These are phyloP conservation scores for Nevesoporus exiguus DNA, from an alignment of 768 basidiomycete species.

Conservation along the genomic window DNA sequence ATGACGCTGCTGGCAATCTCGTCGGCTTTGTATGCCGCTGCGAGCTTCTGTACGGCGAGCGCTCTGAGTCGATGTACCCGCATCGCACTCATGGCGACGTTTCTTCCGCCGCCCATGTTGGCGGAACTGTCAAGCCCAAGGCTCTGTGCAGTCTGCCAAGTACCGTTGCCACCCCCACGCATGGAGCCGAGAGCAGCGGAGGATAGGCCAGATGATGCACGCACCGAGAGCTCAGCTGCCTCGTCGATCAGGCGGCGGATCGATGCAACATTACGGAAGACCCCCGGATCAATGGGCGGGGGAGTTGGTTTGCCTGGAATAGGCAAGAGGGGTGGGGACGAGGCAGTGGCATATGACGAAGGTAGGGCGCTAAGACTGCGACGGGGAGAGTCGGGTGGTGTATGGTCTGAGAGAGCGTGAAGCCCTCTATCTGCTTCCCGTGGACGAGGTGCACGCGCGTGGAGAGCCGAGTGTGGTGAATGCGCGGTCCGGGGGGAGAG, in stretches of 20 bases:
- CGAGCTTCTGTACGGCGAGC: slow-evolving; percentile 82
- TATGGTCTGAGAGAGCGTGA: slow-evolving; percentile 31
- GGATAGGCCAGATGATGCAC: slow-evolving; percentile 81
- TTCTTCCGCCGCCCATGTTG: slow-evolving; percentile 57
- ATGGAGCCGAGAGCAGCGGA: slow-evolving; percentile 70
- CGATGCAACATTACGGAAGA: slow-evolving; percentile 69
- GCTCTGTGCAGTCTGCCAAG: slow-evolving; percentile 63
- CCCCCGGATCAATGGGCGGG: slow-evolving; percentile 86
- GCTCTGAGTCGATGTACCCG: slow-evolving; percentile 76
- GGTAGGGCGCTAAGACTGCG: slow-evolving; percentile 35
- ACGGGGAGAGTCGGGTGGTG: slow-evolving; percentile 46
- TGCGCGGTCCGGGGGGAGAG: no score
- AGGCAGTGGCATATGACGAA: slow-evolving; percentile 28
- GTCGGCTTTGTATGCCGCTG: slow-evolving; percentile 80
- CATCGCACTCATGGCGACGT: slow-evolving; percentile 80
- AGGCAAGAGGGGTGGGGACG: slow-evolving; percentile 48
- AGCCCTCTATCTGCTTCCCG: slow-evolving; percentile 45
- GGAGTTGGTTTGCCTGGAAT: slow-evolving; percentile 69
- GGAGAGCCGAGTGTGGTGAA: neutral
- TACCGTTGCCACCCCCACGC: slow-evolving; percentile 41
- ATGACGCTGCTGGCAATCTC: slow-evolving; percentile 92
- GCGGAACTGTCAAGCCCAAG: slow-evolving; percentile 61
- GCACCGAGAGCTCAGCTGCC: slow-evolving; percentile 83
- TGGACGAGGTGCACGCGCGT: slow-evolving; percentile 21
- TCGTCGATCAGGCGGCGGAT: slow-evolving; percentile 86